Evolutionary conservation across 1,284 basidiomycete species (phyloP), one percentile per base, ranked within the genome.

Genomic region (Retiboletus flavoniger): DNA sequence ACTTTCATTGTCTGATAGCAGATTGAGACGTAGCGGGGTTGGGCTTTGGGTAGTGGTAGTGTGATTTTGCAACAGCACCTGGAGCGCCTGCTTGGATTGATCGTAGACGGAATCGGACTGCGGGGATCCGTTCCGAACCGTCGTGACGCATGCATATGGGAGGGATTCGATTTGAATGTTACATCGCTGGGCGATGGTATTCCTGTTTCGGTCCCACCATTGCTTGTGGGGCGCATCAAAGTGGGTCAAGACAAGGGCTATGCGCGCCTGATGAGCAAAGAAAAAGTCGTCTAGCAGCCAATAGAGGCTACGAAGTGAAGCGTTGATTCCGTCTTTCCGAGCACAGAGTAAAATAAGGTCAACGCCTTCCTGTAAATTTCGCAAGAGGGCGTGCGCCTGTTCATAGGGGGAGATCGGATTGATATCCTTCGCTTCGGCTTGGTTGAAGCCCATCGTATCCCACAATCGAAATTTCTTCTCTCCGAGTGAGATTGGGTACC

Each of bases 161-260:
- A 59, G 47, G 50, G 24, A 51, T 47, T 57, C 50, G 31, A 59
- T 44, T 7, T 54, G 54, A 7, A 69, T 68, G n/a, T 31, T 32
- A 42, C 41, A 66, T 63, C 4, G 59, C 31, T 62, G 41, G 8
- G 47, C 31, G 32, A 68, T 69, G 19, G 8, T 19, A 36, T 58
- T 51, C 17, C 35, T 49, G 40, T 71, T 71, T 51, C 59, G 57
- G 3, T 28, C 51, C 67, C 69, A 68, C 67, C 67, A 68, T 10
- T 50, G 31, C 3, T 60, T 53, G 21, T 64, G 45, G 6, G 54
- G 46, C 3, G 40, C 67, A 51, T 65, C 75, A 24, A 72, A 67
- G n/a, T 74, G 66, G 26, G 75, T 77, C 24, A 75, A 56, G 45
- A 73, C 60, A 24, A 75, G 55, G 35, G 69, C 71, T 47, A 76